Evolutionary conservation across 2,329 filamentous ascomycete genomes (phyloP).

Genomic region (Ascosphaera aggregata): DNA sequence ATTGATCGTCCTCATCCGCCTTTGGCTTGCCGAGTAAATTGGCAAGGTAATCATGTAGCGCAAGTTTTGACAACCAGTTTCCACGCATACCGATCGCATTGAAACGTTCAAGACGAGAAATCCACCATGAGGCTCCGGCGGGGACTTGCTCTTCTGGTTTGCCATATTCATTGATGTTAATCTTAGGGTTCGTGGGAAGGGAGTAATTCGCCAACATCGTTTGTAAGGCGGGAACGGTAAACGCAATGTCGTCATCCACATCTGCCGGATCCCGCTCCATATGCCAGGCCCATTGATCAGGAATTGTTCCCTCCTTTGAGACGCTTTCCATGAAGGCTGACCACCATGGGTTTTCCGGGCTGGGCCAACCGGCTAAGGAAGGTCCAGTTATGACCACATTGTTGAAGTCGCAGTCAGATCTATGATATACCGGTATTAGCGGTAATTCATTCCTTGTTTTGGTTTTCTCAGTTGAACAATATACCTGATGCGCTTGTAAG

Average conservation of each 20-base stretch:
- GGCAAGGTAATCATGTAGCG: constrained; percentile 23
- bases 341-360: constrained; percentile 19
- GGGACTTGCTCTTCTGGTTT: constrained; percentile 19
- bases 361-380: constrained; percentile 14
- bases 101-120: constrained; percentile 23
- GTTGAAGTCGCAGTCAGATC: not conserved
- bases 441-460: no score
- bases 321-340: constrained; percentile 15
- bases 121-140: constrained; percentile 19
- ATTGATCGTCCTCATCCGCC: no score
- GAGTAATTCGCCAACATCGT: no score
- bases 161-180: constrained; percentile 29
- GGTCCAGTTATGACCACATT: constrained; percentile 17
- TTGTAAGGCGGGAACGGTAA: no score
- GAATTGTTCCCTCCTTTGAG: constrained; percentile 15
- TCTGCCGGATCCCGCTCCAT: constrained; percentile 15
- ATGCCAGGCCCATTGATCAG: constrained; percentile 24
- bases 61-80: constrained; percentile 21
- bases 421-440: no score
- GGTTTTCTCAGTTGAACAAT: no score
- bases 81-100: constrained; percentile 20
- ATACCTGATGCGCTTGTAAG: constrained; percentile 17
- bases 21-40: constrained; percentile 14
- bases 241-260: no score
- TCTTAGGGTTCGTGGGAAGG: no score